phyloP scores from a whole-genome alignment of 1,284 basidiomycete species.

The Ceratobasidium sp. region DNA sequence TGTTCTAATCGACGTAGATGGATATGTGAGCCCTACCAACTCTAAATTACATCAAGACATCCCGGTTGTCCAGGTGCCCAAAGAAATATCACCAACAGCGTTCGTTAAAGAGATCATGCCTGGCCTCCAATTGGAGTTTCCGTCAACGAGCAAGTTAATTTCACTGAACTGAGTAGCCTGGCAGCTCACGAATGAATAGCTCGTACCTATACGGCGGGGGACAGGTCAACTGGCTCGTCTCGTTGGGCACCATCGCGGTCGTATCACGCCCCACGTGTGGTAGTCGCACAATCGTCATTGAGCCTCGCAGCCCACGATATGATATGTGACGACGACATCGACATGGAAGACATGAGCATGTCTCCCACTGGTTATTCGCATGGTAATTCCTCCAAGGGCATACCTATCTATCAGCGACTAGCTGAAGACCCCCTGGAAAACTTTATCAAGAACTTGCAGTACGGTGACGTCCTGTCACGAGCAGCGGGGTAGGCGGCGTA shows the following conservation, averaged over 20 bases:
- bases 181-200: background rate
- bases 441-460: constrained; percentile 26
- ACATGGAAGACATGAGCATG: constrained; percentile 37
- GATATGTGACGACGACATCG: constrained; percentile 30
- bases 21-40: background rate
- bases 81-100: constrained; percentile 2
- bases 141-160: background rate
- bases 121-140: background rate
- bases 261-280: constrained; percentile 2
- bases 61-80: constrained; percentile 2
- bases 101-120: constrained; percentile 30
- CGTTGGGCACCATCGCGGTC: constrained; percentile 29
- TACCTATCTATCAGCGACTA: constrained; percentile 16
- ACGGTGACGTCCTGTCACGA: constrained; percentile 24
- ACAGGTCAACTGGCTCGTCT: constrained; percentile 22
- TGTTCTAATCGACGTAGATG: background rate
- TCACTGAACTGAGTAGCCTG: background rate
- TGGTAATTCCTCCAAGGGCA: background rate
- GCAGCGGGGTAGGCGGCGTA: constrained; percentile 23
- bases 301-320: background rate
- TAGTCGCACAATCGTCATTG: constrained; percentile 14
- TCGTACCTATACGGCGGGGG: background rate
- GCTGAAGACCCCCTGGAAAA: constrained; percentile 39
- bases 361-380: constrained; percentile 13
- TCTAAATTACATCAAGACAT: background rate